These are phyloP conservation scores for Forsythia viridissima DNA, from an alignment of 257 asterid species.

Conservation along the genomic window DNA sequence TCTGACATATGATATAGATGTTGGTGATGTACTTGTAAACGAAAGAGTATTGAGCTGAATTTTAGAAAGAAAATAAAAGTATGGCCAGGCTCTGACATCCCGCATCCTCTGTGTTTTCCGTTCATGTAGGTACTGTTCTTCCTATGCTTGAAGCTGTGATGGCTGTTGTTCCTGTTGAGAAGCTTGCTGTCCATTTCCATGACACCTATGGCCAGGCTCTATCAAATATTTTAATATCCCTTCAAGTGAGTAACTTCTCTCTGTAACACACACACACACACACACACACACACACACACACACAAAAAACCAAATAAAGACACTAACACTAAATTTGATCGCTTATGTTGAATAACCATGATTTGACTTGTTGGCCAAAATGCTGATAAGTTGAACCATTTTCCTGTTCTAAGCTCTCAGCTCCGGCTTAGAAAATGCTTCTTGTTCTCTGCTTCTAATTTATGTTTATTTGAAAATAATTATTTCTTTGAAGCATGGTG, in stretches of 20 bases:
- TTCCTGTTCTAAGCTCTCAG: neutral
- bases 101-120: neutral
- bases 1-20: too few relatives aligned
- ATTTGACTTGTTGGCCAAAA: neutral
- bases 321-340: neutral
- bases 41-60: too few relatives aligned
- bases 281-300: neutral
- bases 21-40: too few relatives aligned
- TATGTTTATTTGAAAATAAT: too few relatives aligned
- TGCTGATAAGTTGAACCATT: neutral
- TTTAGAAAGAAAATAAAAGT: too few relatives aligned
- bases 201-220: slow-evolving; percentile 93
- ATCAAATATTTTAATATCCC: slow-evolving; percentile 81
- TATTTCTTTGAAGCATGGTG: too few relatives aligned
- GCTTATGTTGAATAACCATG: neutral
- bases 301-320: too few relatives aligned
- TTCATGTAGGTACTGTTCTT: slow-evolving; percentile 59
- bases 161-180: slow-evolving; percentile 83
- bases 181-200: slow-evolving; percentile 91
- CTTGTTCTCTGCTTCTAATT: too few relatives aligned
- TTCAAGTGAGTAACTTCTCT: slow-evolving; percentile 65
- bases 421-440: too few relatives aligned
- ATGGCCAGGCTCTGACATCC: neutral
- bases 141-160: slow-evolving; percentile 95
- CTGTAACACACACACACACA: neutral